Base-by-base conservation (phyloP, 192 early-diverging fungal genomes). In the Pilobolus umbonatus region DNA sequence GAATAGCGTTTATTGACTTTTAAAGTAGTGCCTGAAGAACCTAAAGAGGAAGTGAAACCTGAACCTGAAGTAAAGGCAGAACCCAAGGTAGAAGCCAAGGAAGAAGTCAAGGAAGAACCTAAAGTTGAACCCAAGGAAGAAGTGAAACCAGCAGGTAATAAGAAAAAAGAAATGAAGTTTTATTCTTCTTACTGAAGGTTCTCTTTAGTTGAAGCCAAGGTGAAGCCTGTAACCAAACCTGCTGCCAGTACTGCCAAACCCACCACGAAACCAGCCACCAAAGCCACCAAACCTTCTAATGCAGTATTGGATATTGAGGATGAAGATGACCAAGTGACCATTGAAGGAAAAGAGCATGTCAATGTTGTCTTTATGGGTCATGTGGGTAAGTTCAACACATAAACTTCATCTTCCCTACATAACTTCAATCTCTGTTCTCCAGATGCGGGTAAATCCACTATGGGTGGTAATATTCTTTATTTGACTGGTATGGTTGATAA, bases 351-450 rank as follows among this genome's bases (percentile, higher is more conserved):
- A 76, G 95, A 98, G 71, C 88, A 95, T 77, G 44, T 98, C 36
- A 99, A 98, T 75, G 83, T 99, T 57, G 87, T 99, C 40, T 99
- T 99, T 63, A 97, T 99, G 58, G 97, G 97, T 36, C 97, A 99
- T 81, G 97, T 99, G 60, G 89, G 89, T 87, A 79, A 78, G 69
- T 67, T 44, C 42, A 39, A 3, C n/a, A 60, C 15, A 17, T 40
- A 60, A 48, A 31, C 3, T 34, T 32, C 3, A 25, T 17, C n/a
- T 24, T 55, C 25, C 40, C 5, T 32, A 2, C 19, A 47, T 14
- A 34, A 17, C 32, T 10, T 22, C 10, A 30, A 42, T 52, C 22
- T 22, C 31, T 47, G 40, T 48, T 12, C 1, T 43, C 14, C 15
- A 77, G 88, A 92, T 77, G 88, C 89, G 38, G 91, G 97, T 61